Conservation (phyloP, 2,329 filamentous ascomycete species). For the Ascosphaera apis region DNA sequence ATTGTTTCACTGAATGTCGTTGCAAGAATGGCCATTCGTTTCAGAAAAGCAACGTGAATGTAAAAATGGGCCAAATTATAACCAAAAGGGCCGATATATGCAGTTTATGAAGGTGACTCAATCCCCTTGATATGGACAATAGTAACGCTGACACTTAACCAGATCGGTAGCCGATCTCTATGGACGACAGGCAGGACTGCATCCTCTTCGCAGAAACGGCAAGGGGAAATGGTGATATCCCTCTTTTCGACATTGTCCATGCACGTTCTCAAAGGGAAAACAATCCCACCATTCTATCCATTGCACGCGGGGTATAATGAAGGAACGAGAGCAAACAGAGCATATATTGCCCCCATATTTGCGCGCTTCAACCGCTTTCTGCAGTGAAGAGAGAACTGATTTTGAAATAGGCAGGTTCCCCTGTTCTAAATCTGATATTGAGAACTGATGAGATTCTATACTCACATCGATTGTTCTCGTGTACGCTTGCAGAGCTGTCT, state of each 20-base stretch:
- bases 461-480: background rate
- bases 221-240: conserved; percentile 15
- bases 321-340: conserved; percentile 17
- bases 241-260: conserved; percentile 12
- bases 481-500: conserved; percentile 15
- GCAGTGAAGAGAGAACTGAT: background rate
- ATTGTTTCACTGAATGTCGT: background rate
- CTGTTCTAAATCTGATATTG: background rate
- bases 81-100: too few relatives aligned
- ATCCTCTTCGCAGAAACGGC: conserved; percentile 18
- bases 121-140: too few relatives aligned
- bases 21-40: too few relatives aligned
- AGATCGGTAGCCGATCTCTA: background rate
- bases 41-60: too few relatives aligned
- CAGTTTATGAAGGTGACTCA: too few relatives aligned
- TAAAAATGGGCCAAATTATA: too few relatives aligned
- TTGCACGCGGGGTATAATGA: conserved; percentile 19
- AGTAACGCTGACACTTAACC: too few relatives aligned
- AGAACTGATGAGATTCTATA: background rate
- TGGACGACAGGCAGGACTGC: conserved; percentile 17
- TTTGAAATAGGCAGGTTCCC: background rate
- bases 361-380: background rate
- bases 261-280: conserved; percentile 16
- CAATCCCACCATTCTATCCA: conserved; percentile 25
- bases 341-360: conserved; percentile 16